Evolutionary conservation across 78 protist genomes (phyloP).

Genomic region (Neovahlkampfia damariscottae): DNA sequence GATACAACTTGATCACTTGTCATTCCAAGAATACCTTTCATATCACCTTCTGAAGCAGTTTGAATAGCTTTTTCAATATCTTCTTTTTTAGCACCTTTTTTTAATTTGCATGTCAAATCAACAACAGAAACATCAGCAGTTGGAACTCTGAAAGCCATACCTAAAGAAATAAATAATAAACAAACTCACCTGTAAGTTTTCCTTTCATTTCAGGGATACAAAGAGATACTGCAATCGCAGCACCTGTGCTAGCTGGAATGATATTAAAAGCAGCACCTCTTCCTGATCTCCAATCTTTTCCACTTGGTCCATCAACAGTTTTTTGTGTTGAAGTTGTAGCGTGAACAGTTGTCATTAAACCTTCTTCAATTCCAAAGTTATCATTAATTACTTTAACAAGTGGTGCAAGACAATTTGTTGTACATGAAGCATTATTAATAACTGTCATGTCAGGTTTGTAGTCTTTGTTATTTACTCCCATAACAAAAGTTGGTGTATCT

Average conservation of each 20-base stretch:
- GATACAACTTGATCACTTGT: constrained; percentile 95
- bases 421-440: constrained; percentile 97
- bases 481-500: constrained; percentile 95
- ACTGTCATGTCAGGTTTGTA: constrained; percentile 43
- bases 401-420: constrained; percentile 99
- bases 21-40: constrained; percentile 86
- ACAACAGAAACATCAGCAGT: constrained; percentile 97
- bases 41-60: constrained; percentile 54
- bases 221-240: constrained; percentile 97
- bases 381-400: constrained; percentile 91
- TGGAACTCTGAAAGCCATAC: constrained; percentile 99
- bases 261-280: constrained; percentile 89
- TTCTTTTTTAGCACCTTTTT: constrained; percentile 75
- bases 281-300: constrained; percentile 95
- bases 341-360: constrained; percentile 99
- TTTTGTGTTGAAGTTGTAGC: constrained; percentile 97
- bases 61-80: constrained; percentile 69
- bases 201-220: constrained; percentile 85
- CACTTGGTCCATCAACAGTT: constrained; percentile 92
- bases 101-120: constrained; percentile 83
- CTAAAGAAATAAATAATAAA: too few species aligned
- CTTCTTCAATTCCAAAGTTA: constrained; percentile 86
- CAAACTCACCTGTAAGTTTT: constrained; percentile 98
- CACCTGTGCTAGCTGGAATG: constrained; percentile 99
- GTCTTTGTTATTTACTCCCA: constrained; percentile 91